A percentile compares a stretch with the other conserved stretches of the same genome.
Conservation (phyloP, 139 green algal genomes). For the Diplosphaera chodatii region DNA sequence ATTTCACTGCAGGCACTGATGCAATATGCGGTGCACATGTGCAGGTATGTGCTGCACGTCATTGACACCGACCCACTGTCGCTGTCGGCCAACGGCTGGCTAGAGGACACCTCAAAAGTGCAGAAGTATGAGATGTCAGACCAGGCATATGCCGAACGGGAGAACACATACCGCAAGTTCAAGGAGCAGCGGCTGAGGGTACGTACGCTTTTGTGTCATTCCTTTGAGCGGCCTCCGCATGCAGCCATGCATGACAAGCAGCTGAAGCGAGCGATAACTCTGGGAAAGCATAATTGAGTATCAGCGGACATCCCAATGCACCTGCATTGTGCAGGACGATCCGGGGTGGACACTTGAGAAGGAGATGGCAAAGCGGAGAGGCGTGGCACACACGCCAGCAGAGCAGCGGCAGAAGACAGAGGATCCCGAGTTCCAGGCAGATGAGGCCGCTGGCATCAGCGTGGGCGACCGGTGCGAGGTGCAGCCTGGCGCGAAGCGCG, state of each 20-base stretch:
- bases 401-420: conserved; percentile 20
- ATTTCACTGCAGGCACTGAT: too few relatives aligned
- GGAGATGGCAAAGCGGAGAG: conserved; percentile 61
- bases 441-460: conserved; percentile 36
- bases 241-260: too few relatives aligned
- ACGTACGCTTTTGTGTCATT: too few relatives aligned
- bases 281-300: too few relatives aligned
- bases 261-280: too few relatives aligned
- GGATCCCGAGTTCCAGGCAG: conserved; percentile 36
- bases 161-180: conserved; percentile 88
- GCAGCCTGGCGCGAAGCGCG: conserved; percentile 81
- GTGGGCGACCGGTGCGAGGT: conserved; percentile 81
- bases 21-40: too few relatives aligned
- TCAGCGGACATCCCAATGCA: too few relatives aligned
- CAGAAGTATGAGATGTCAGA: conserved; percentile 97
- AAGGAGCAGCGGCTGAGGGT: conserved; percentile 68
- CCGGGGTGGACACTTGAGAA: conserved; percentile 86
- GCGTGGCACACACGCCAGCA: conserved; percentile 31
- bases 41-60: conserved; percentile 77
- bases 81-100: conserved; percentile 76
- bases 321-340: conserved; percentile 69
- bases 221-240: too few relatives aligned
- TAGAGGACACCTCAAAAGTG: conserved; percentile 94
- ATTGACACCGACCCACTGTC: conserved; percentile 86
- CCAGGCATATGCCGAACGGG: conserved; percentile 81